A percentile compares a stretch with the other conserved stretches of the same genome.
These are phyloP conservation scores for Tricholoma hemisulphureum DNA, from an alignment of 768 basidiomycete genomes.

Conservation along the genomic window DNA sequence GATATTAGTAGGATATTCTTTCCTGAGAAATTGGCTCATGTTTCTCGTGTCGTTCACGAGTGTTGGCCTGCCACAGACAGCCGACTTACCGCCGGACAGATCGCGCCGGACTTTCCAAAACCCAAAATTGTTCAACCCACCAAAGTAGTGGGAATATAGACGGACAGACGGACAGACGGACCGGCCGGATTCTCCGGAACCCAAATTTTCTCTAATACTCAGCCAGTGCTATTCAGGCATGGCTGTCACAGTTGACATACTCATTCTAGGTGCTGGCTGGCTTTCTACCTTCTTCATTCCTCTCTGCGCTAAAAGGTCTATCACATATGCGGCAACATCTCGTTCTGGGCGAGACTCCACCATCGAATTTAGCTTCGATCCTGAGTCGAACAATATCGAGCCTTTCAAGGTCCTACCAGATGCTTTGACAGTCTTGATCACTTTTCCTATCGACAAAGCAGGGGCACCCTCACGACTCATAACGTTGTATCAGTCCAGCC, in stretches of 20 bases:
- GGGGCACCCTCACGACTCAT: slow-evolving; percentile 52
- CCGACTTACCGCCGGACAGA: no score
- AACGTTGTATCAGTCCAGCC: slow-evolving; percentile 40
- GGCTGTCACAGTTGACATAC: slow-evolving; percentile 48
- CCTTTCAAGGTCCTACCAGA: slow-evolving; percentile 48
- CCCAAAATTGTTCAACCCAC: no score
- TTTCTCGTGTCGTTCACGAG: no score
- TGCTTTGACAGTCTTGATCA: slow-evolving; percentile 55
- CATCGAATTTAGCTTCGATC: slow-evolving; percentile 56
- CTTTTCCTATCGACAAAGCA: slow-evolving; percentile 48
- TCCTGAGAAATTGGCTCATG: no score
- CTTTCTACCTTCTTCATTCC: slow-evolving; percentile 59
- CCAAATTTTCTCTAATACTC: no score
- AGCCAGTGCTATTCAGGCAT: no score
- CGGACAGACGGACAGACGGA: no score
- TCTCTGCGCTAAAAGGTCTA: slow-evolving; percentile 38
- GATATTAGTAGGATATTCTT: no score
- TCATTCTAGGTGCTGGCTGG: slow-evolving; percentile 70
- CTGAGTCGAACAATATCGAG: slow-evolving; percentile 41
- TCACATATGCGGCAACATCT: slow-evolving; percentile 53
- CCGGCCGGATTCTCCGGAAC: no score
- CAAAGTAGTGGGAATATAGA: no score
- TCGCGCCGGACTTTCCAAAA: no score
- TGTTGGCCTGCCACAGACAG: no score
- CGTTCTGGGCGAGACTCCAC: slow-evolving; percentile 49